Evolutionary conservation across 768 basidiomycete species (phyloP).

Genomic region (Cystobasidium ongulense): DNA sequence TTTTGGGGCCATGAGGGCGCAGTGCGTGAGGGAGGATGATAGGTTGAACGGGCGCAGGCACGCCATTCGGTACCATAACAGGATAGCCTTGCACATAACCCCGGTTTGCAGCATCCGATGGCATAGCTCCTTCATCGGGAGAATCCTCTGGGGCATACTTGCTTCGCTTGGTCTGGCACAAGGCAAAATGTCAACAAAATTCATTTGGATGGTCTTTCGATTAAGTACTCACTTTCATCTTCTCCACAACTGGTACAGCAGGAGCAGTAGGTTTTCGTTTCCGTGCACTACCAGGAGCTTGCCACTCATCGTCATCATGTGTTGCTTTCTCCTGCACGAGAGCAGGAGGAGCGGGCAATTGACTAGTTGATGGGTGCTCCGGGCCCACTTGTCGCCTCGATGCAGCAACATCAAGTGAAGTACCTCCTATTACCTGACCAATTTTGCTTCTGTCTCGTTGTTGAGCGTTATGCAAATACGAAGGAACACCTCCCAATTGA

Average conservation of each 20-base stretch:
- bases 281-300: constrained; percentile 2
- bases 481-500: neutral
- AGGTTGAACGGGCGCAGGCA: constrained; percentile 25
- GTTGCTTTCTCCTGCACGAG: neutral
- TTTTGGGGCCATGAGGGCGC: constrained; percentile 31
- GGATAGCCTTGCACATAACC: neutral
- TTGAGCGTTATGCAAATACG: constrained; percentile 12
- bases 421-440: neutral
- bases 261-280: neutral
- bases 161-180: constrained; percentile 9
- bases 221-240: neutral
- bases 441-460: neutral
- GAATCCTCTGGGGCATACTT: neutral
- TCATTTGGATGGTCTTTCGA: neutral
- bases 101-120: neutral
- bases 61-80: neutral
- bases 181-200: neutral
- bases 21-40: constrained; percentile 25
- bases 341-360: neutral
- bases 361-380: neutral
- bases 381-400: neutral
- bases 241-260: neutral
- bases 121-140: neutral
- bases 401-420: constrained; percentile 21
- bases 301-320: constrained; percentile 17